Percentiles rank a stretch among this genome's conserved stretches.
These are phyloP conservation scores for Claviceps purpurea DNA, from an alignment of 2,329 filamentous ascomycete species.

Conservation along the genomic window DNA sequence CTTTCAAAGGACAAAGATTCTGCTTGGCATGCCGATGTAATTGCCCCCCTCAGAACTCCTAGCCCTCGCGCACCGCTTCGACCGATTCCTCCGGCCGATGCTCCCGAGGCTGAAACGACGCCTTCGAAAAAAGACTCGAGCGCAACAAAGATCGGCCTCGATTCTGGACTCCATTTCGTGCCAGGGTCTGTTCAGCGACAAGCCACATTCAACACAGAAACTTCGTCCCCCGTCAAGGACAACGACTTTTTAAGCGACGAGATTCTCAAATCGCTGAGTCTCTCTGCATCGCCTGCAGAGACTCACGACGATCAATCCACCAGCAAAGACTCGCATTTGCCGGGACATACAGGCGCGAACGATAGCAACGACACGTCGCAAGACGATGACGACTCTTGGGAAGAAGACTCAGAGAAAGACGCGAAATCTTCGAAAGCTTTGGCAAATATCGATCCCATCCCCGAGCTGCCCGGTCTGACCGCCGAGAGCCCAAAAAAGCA, in stretches of 20 bases:
- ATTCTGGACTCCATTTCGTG: slow-evolving; percentile 15
- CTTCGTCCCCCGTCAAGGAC: slow-evolving; percentile 47
- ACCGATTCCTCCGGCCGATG: not conserved
- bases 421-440: not conserved
- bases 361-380: slow-evolving; percentile 52
- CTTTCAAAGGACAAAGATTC: slow-evolving; percentile 4
- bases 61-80: slow-evolving; percentile 13
- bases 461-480: slow-evolving; percentile 1
- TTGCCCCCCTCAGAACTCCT: slow-evolving; percentile 21
- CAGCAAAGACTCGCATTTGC: slow-evolving; percentile 9
- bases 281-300: slow-evolving; percentile 20
- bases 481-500: not conserved
- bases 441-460: not conserved
- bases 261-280: slow-evolving; percentile 56
- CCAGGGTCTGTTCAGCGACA: slow-evolving; percentile 25
- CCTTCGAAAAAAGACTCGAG: slow-evolving; percentile 20
- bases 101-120: slow-evolving; percentile 12
- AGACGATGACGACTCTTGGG: slow-evolving; percentile 58
- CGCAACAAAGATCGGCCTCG: slow-evolving; percentile 13
- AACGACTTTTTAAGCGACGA: slow-evolving; percentile 61
- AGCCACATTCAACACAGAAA: slow-evolving; percentile 33
- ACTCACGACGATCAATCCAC: slow-evolving; percentile 7
- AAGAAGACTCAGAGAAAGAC: slow-evolving; percentile 19
- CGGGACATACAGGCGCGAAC: slow-evolving; percentile 14
- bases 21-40: slow-evolving; percentile 1